Conservation (phyloP, 2,329 filamentous ascomycete species). For the Furcasterigmium furcatum region DNA sequence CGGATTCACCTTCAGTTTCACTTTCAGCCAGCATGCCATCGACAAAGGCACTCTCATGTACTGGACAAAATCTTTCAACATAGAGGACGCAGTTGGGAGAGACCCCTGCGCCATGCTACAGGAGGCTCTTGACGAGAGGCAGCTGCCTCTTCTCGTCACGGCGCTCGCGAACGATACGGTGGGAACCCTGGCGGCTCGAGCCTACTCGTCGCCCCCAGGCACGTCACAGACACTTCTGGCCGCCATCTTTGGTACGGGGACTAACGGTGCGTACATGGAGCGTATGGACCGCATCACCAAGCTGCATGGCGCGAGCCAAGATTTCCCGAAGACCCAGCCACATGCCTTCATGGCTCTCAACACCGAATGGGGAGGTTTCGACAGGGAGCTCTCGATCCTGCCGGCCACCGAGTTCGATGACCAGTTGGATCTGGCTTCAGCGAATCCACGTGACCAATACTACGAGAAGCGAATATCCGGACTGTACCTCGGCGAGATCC, state of each 20-base stretch:
- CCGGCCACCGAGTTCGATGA: conserved; percentile 67
- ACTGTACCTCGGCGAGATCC: conserved; percentile 77
- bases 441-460: conserved; percentile 75
- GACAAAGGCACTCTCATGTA: conserved; percentile 66
- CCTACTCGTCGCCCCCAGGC: conserved; percentile 67
- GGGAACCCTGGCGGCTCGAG: conserved; percentile 74
- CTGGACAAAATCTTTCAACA: conserved; percentile 81
- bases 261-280: conserved; percentile 79
- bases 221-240: conserved; percentile 68
- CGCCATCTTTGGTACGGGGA: conserved; percentile 56
- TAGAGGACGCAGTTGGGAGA: conserved; percentile 70
- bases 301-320: conserved; percentile 15
- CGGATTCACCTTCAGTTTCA: conserved; percentile 55
- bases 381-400: conserved; percentile 67
- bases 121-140: conserved; percentile 64
- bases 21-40: conserved; percentile 70
- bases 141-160: conserved; percentile 67
- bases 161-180: conserved; percentile 80
- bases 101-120: conserved; percentile 74
- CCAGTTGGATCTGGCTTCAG: conserved; percentile 62
- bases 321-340: neutral
- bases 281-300: conserved; percentile 66
- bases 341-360: conserved; percentile 70
- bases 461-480: conserved; percentile 82
- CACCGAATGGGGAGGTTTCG: conserved; percentile 80